phyloP scores from a whole-genome alignment of 164 flowering plant species.

The Chloranthus sessilifolius region DNA sequence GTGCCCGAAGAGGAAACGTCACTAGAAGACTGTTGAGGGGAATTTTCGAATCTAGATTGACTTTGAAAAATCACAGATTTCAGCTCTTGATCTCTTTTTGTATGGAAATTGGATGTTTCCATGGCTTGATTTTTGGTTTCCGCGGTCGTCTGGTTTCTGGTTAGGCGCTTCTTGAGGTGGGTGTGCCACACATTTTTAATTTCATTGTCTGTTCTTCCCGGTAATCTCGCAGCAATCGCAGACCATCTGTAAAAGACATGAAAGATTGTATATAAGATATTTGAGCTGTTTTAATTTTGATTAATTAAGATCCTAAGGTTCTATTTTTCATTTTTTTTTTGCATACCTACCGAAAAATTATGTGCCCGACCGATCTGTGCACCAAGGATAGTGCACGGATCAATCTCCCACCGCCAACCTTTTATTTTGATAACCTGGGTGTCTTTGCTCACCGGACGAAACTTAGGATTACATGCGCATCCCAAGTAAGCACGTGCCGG shows the following conservation, averaged over 20 bases:
- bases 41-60: slow-evolving; percentile 4
- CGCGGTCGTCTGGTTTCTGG: slow-evolving; percentile 15
- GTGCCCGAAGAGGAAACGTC: slow-evolving; percentile 18
- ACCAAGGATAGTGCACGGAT: no score
- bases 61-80: neutral
- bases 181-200: slow-evolving; percentile 40
- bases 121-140: slow-evolving; percentile 2
- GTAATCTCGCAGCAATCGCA: slow-evolving; percentile 28
- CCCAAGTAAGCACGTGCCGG: no score
- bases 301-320: neutral
- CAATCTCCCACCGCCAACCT: no score
- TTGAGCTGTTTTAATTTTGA: slow-evolving; percentile 3
- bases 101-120: neutral
- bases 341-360: no score
- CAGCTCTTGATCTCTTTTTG: neutral
- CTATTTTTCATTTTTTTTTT: no score
- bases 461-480: no score
- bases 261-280: slow-evolving; percentile 10
- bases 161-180: slow-evolving; percentile 29
- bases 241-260: slow-evolving; percentile 28
- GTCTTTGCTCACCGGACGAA: no score
- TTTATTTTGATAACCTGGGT: no score
- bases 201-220: slow-evolving; percentile 35
- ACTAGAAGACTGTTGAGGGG: slow-evolving; percentile 34
- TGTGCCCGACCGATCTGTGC: no score